These are phyloP conservation scores for Naegleria fowleri DNA, from an alignment of 208 protist genomes.

Conservation along the genomic window DNA sequence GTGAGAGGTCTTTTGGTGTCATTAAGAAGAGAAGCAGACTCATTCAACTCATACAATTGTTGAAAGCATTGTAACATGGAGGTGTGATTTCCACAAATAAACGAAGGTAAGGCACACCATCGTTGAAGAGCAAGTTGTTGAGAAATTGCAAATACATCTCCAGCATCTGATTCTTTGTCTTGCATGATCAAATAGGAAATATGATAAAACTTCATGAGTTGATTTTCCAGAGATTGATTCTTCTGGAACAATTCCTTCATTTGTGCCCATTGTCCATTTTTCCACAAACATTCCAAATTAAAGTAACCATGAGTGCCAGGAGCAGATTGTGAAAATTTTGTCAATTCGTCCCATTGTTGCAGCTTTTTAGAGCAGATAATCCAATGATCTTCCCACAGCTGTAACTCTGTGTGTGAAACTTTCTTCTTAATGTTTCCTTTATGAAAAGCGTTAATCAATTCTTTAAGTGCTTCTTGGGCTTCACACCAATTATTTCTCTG, in stretches of 20 bases:
- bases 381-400: constrained; percentile 20
- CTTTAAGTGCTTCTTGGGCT: constrained; percentile 23
- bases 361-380: constrained; percentile 24
- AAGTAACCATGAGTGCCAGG: neutral
- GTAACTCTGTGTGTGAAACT: neutral
- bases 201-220: constrained; percentile 25
- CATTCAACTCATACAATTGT: constrained; percentile 31
- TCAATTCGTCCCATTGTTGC: constrained; percentile 33
- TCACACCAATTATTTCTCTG: neutral
- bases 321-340: neutral
- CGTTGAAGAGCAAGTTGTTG: constrained; percentile 22
- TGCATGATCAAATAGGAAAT: constrained; percentile 8
- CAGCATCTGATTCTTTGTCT: neutral
- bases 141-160: neutral
- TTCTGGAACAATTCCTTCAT: constrained; percentile 30
- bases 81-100: constrained; percentile 3
- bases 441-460: neutral
- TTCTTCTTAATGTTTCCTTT: neutral
- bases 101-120: constrained; percentile 23
- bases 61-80: constrained; percentile 26
- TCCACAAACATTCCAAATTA: constrained; percentile 29
- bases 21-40: constrained; percentile 2
- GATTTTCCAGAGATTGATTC: neutral
- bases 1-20: neutral
- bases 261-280: constrained; percentile 5